Evolutionary conservation across 2,329 filamentous ascomycete genomes (phyloP), one percentile per base, ranked within the genome.

Genomic region (Falciphora oryzae): DNA sequence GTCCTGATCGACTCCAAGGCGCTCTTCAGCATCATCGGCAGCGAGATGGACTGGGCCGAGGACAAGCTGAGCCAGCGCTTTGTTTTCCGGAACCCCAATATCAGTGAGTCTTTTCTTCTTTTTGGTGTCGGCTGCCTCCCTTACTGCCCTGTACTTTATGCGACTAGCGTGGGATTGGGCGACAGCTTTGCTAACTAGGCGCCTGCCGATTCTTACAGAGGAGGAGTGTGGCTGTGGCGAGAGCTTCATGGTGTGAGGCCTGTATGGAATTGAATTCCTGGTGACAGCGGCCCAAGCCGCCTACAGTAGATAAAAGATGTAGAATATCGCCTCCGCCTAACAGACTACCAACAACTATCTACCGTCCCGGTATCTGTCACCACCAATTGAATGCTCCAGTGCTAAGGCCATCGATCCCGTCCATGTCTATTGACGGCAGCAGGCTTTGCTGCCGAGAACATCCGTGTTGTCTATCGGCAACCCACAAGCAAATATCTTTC

Each of bases 31-130:
- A 98, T 99, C 64, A 97, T 99, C 71, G 95, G 95, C 6, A 97
- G 91, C 73, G 94, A 98, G 79, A 99, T 99, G 95, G 95, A 99
- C 74, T 99, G 94, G 93, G 84, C 94, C 14, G 93, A 98, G 78
- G 95, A 98, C 72, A 97, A 96, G 80, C 79, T 99, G 68, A 96
- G 90, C 75, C 86, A 93, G 77, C 84, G 91, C 69, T 99, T 99
- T 76, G 88, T 97, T 62, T 99, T 99, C 79, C 89, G 87, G 75
- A 99, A 99, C 75, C 95, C 95, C 2, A 99, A 99, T 73, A 98
- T 98, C 75, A 99, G 93, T 97, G 80, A 86, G 93, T 88, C 35
- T 57, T 65, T 22, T 14, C 13, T 11, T 50, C 1, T 27, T 11
- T 57, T 38, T 59, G 25, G 29, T n/a, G 6, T 56, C 44, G 16